Percentiles rank a stretch among this genome's conserved stretches.
These are phyloP conservation scores for Colletotrichum orbiculare DNA, from an alignment of 2,329 filamentous ascomycete species.

Conservation along the genomic window DNA sequence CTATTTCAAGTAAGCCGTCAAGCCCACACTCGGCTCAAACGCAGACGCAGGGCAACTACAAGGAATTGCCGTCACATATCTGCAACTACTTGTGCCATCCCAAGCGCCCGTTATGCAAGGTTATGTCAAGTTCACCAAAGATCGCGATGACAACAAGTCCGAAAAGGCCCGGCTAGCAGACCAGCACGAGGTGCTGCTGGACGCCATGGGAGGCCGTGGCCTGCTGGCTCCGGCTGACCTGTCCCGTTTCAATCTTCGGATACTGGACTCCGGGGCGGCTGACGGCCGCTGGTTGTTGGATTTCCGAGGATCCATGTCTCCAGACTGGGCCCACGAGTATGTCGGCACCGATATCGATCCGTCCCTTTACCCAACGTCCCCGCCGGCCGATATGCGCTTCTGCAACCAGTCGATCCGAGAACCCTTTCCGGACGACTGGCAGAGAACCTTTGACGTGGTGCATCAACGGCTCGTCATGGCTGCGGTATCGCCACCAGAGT, in stretches of 20 bases:
- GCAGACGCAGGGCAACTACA: too few relatives aligned
- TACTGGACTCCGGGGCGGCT: slow-evolving; percentile 23
- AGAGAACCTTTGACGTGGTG: slow-evolving; percentile 22
- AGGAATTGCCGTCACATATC: neutral
- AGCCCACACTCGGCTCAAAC: too few relatives aligned
- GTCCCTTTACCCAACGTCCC: slow-evolving; percentile 16
- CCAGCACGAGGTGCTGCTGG: slow-evolving; percentile 20
- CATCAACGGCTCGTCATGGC: slow-evolving; percentile 23
- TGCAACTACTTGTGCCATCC: neutral
- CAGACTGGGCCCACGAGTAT: slow-evolving; percentile 6
- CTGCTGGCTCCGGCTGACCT: slow-evolving; percentile 25
- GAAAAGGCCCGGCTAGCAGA: slow-evolving; percentile 15
- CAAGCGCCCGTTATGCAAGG: neutral
- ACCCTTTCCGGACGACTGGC: slow-evolving; percentile 16
- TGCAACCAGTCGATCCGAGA: slow-evolving; percentile 22
- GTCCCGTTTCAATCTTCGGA: slow-evolving; percentile 10
- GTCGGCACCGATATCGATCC: slow-evolving; percentile 27
- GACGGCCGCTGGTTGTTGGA: slow-evolving; percentile 28
- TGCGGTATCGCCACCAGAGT: slow-evolving; percentile 3
- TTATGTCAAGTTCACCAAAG: slow-evolving; percentile 15
- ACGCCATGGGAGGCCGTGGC: slow-evolving; percentile 20
- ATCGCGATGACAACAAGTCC: slow-evolving; percentile 2
- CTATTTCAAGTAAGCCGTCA: too few relatives aligned
- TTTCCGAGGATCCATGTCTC: slow-evolving; percentile 13
- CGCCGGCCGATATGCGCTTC: slow-evolving; percentile 4